These are phyloP conservation scores for Achaetomiella virescens DNA, from an alignment of 495 filamentous ascomycete species.

Conservation along the genomic window DNA sequence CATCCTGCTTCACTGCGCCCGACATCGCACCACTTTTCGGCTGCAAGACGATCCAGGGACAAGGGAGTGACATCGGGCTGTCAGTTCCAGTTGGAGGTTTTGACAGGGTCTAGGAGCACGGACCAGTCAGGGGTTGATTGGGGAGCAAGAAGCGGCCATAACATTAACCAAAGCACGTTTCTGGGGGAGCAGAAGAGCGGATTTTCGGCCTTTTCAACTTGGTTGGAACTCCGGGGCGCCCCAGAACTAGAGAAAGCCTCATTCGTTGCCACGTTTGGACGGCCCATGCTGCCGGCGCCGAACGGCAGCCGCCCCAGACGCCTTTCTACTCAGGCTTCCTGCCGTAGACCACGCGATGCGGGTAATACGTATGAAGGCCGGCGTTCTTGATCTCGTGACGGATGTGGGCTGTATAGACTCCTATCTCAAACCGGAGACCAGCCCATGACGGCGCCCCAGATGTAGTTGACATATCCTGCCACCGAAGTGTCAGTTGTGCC, in stretches of 20 bases:
- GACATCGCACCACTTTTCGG: slow-evolving; percentile 6
- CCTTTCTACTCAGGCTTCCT: too few relatives aligned
- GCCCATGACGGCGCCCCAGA: slow-evolving; percentile 9
- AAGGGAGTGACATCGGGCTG: background rate
- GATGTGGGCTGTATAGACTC: slow-evolving; percentile 1
- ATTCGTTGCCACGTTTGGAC: too few relatives aligned
- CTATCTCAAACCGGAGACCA: slow-evolving; percentile 12
- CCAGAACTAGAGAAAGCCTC: too few relatives aligned
- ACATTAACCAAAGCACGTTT: too few relatives aligned
- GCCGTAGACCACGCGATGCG: too few relatives aligned
- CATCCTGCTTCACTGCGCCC: background rate
- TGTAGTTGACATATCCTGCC: slow-evolving; percentile 7
- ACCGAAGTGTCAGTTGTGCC: background rate
- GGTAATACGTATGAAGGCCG: background rate
- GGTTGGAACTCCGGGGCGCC: too few relatives aligned
- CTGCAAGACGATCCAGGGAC: background rate
- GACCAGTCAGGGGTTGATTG: background rate
- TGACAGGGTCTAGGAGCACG: background rate
- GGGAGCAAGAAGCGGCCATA: too few relatives aligned
- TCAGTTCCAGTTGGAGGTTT: background rate
- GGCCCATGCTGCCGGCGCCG: too few relatives aligned
- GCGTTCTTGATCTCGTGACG: slow-evolving; percentile 3
- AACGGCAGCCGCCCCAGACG: too few relatives aligned
- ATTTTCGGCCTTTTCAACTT: too few relatives aligned
- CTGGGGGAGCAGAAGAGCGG: too few relatives aligned